A percentile compares a stretch with the other conserved stretches of the same genome.
phyloP scores from a whole-genome alignment of 129 eudicot species.

The Dittrichia graveolens region DNA sequence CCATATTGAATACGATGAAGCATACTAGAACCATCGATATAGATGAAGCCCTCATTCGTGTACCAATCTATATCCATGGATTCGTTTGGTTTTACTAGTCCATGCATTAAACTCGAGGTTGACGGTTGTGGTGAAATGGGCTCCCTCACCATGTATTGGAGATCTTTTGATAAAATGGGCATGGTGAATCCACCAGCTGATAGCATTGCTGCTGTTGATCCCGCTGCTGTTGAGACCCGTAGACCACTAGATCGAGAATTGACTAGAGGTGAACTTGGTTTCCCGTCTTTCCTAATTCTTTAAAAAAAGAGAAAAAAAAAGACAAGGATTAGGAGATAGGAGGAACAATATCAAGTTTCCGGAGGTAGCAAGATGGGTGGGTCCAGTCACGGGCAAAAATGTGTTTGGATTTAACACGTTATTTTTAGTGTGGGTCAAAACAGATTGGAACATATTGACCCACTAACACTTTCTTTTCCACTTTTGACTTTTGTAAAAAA shows the following conservation, averaged over 20 bases:
- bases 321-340: not conserved
- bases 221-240: constrained; percentile 88
- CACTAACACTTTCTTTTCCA: no score
- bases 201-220: constrained; percentile 95
- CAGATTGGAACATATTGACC: no score
- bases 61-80: constrained; percentile 67
- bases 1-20: constrained; percentile 56
- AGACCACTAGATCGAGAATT: constrained; percentile 90
- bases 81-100: constrained; percentile 50
- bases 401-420: no score
- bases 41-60: constrained; percentile 58
- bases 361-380: not conserved
- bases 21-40: constrained; percentile 72
- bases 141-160: constrained; percentile 87
- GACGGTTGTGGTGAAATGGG: constrained; percentile 52
- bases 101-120: constrained; percentile 54
- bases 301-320: not conserved
- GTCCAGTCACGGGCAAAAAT: no score
- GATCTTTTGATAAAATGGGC: constrained; percentile 79
- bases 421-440: no score
- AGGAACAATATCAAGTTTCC: not conserved
- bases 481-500: no score
- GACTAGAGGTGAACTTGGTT: constrained; percentile 43
- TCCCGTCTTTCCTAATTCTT: constrained; percentile 54
- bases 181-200: constrained; percentile 84